Conservation (phyloP, 2,329 filamentous ascomycete genomes). For the Aspergillus pseudotamarii region DNA sequence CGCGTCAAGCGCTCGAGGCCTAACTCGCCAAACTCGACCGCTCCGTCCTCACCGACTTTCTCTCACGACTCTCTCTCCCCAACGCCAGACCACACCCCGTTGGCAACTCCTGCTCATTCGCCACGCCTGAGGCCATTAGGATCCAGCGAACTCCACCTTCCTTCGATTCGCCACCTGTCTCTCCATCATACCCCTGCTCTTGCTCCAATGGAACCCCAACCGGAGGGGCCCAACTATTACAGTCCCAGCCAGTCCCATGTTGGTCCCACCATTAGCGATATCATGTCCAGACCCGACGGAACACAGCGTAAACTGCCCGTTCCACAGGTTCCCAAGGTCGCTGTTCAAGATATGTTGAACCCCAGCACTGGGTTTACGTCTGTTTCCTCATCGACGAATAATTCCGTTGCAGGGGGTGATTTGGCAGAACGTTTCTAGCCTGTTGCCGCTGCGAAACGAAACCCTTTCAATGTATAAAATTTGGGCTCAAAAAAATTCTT, state of each 20-base stretch:
- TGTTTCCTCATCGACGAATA: constrained; percentile 74
- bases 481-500: constrained; percentile 12
- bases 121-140: constrained; percentile 82
- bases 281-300: constrained; percentile 86
- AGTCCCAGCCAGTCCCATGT: constrained; percentile 59
- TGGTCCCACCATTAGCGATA: constrained; percentile 85
- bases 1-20: constrained; percentile 87
- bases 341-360: constrained; percentile 80
- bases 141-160: constrained; percentile 74
- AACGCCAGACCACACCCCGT: constrained; percentile 97
- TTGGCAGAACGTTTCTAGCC: constrained; percentile 59
- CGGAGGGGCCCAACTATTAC: constrained; percentile 62
- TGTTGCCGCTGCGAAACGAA: constrained; percentile 9
- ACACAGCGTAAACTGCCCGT: constrained; percentile 89
- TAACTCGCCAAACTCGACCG: constrained; percentile 92
- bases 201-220: constrained; percentile 70
- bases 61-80: constrained; percentile 94
- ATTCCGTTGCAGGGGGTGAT: constrained; percentile 75
- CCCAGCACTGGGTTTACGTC: constrained; percentile 68
- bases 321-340: constrained; percentile 83
- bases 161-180: constrained; percentile 76
- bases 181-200: constrained; percentile 68
- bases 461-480: constrained; percentile 16
- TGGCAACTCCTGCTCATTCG: constrained; percentile 93
- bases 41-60: constrained; percentile 93